Conservation (phyloP, 2,329 filamentous ascomycete species). For the Sphaerulina musiva region DNA sequence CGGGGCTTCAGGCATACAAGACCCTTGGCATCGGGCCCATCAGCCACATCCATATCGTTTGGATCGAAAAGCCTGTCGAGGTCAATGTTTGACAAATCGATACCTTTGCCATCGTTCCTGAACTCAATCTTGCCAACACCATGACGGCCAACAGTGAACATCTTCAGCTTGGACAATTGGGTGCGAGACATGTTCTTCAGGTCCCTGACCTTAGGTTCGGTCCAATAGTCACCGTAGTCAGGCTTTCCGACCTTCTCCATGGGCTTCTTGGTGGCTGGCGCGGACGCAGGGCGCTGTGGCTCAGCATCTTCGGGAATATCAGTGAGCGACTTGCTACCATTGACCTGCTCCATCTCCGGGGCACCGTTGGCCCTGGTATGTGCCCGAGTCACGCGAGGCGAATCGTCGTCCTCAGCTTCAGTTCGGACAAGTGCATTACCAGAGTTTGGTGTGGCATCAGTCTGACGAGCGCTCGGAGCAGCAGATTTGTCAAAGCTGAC, state of each 20-base stretch:
- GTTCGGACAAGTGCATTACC: slow-evolving; percentile 47
- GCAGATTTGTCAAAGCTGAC: slow-evolving; percentile 79
- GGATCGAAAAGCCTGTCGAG: slow-evolving; percentile 71
- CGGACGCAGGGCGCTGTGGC: slow-evolving; percentile 27
- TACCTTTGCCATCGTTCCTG: slow-evolving; percentile 37
- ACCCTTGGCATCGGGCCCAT: slow-evolving; percentile 8
- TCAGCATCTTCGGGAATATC: slow-evolving; percentile 67
- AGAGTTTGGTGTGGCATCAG: slow-evolving; percentile 31
- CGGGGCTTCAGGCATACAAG: slow-evolving; percentile 73
- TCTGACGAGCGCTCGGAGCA: slow-evolving; percentile 37
- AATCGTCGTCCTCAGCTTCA: slow-evolving; percentile 44
- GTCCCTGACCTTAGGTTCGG: slow-evolving; percentile 66
- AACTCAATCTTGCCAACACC: slow-evolving; percentile 79
- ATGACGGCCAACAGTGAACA: slow-evolving; percentile 75
- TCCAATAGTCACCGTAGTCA: slow-evolving; percentile 72
- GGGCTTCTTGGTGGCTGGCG: slow-evolving; percentile 18
- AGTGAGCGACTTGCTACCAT: slow-evolving; percentile 47
- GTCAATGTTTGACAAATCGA: slow-evolving; percentile 69
- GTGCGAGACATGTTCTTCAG: slow-evolving; percentile 72
- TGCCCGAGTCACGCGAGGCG: slow-evolving; percentile 35
- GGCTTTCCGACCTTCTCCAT: slow-evolving; percentile 16
- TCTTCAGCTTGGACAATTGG: slow-evolving; percentile 65
- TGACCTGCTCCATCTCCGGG: slow-evolving; percentile 63
- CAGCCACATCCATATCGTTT: slow-evolving; percentile 1
- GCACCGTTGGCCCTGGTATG: slow-evolving; percentile 36